Evolutionary conservation across 805 yeast species (phyloP), one percentile per base, ranked within the genome.

Genomic region (Teunomyces stri): DNA sequence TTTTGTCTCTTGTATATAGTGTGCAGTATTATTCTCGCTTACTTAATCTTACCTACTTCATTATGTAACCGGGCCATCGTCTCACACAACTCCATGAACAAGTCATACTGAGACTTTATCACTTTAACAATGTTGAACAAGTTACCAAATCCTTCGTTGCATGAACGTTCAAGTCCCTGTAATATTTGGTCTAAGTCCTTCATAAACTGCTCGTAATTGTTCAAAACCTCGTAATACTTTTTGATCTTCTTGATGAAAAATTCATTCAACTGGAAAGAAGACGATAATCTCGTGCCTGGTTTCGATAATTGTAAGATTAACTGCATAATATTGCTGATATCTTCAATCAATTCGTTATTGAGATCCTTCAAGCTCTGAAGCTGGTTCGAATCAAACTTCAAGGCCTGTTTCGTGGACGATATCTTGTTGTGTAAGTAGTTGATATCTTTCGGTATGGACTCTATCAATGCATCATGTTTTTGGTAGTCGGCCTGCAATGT

Each of bases 21-120:
- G 15, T 28, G 15, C 31, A n/a, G 6, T n/a, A n/a, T n/a, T n/a
- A n/a, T 12, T n/a, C 20, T 12, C 11, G 15, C n/a, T 40, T 47
- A 39, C 35, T 45, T 40, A 50, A 27, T 46, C 46, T 58, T 44
- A 50, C 40, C 54, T 18, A 69, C 65, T 51, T 67, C 69, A 42
- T 58, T 65, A 64, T 86, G 92, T 35, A 85, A 63, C 54, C 82
- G 87, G 2, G 92, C 91, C 60, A 85, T 76, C 35, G 80, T 77
- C 61, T 85, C 87, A 42, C 91, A 85, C 38, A 84, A 72, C 61
- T 85, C 91, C 82, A 85, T 83, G 64, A 85, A 87, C 45, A 86
- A 67, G 38, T 72, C 72, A 60, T 84, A 86, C 63, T 86, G 92
- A 55, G 81, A 83, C 47, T 80, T 79, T 21, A 87, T 75, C 0